Conservation (phyloP, 768 basidiomycete species). For the Crassisporium funariophilum region DNA sequence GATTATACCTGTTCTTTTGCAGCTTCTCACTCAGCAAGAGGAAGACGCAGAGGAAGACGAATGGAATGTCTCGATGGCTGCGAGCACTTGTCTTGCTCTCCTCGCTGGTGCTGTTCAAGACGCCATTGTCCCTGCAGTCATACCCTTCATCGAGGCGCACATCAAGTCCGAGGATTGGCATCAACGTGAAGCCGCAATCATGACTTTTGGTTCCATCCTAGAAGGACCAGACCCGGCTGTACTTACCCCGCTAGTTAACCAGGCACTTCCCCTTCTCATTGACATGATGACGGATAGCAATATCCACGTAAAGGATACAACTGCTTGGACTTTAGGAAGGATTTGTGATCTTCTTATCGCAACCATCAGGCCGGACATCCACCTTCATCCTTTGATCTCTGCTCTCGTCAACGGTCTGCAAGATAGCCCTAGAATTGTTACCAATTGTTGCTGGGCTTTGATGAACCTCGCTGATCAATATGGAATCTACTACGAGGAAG, state of each 20-base stretch:
- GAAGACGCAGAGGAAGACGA: conserved; percentile 98
- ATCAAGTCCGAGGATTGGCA: conserved; percentile 95
- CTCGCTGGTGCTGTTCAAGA: conserved; percentile 92
- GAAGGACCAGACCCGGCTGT: conserved; percentile 92
- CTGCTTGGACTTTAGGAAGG: conserved; percentile 95
- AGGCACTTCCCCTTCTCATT: conserved; percentile 92
- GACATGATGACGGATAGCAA: conserved; percentile 92
- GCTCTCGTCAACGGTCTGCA: conserved; percentile 82
- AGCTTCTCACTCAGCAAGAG: conserved; percentile 88
- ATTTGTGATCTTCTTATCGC: conserved; percentile 89
- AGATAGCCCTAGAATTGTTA: conserved; percentile 82
- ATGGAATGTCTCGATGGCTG: conserved; percentile 98
- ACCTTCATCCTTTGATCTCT: conserved; percentile 79
- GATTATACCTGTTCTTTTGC: conserved; percentile 89
- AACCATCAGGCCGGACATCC: conserved; percentile 86
- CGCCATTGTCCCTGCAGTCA: conserved; percentile 86
- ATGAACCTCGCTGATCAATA: conserved; percentile 96
- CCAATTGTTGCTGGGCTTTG: conserved; percentile 95
- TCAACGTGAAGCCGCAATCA: conserved; percentile 93
- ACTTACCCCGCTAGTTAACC: conserved; percentile 87
- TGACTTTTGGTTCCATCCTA: conserved; percentile 97
- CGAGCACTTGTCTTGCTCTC: conserved; percentile 85
- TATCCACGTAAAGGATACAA: conserved; percentile 90
- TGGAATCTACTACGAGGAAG: conserved; percentile 63
- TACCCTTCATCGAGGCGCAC: conserved; percentile 97